A percentile compares a stretch with the other conserved stretches of the same genome.
Conservation (phyloP, 179 eudicot species). For the Beta lomatogona region DNA sequence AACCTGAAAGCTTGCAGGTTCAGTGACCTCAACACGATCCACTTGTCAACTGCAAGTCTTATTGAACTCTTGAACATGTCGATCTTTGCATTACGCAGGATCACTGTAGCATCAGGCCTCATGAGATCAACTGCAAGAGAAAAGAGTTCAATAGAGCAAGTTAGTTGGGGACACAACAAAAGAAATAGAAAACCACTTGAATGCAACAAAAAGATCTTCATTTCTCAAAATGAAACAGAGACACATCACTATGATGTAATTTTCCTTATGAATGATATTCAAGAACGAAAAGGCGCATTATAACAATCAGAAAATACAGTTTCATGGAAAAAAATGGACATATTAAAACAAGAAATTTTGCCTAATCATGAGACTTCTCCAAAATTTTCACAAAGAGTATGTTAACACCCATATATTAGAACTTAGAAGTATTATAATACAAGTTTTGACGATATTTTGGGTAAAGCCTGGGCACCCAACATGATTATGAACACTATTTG, state of each 20-base stretch:
- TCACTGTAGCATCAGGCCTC: slow-evolving; percentile 67
- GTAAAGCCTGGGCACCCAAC: neutral
- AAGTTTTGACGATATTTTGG: neutral
- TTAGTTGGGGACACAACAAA: neutral
- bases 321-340: slow-evolving; percentile 9
- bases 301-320: neutral
- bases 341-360: neutral
- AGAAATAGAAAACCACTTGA: neutral
- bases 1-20: slow-evolving; percentile 61
- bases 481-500: neutral
- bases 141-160: neutral
- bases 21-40: slow-evolving; percentile 70
- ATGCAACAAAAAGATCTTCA: neutral
- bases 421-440: no score
- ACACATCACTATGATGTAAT: no score
- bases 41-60: slow-evolving; percentile 86
- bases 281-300: neutral
- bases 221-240: neutral
- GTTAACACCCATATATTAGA: no score
- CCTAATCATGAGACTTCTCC: neutral
- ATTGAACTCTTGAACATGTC: slow-evolving; percentile 88
- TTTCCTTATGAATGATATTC: no score
- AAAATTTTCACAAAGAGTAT: no score
- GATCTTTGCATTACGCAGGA: slow-evolving; percentile 81
- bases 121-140: slow-evolving; percentile 57